phyloP scores from a whole-genome alignment of 2,329 filamentous ascomycete species.

The Colletotrichum australisinense region DNA sequence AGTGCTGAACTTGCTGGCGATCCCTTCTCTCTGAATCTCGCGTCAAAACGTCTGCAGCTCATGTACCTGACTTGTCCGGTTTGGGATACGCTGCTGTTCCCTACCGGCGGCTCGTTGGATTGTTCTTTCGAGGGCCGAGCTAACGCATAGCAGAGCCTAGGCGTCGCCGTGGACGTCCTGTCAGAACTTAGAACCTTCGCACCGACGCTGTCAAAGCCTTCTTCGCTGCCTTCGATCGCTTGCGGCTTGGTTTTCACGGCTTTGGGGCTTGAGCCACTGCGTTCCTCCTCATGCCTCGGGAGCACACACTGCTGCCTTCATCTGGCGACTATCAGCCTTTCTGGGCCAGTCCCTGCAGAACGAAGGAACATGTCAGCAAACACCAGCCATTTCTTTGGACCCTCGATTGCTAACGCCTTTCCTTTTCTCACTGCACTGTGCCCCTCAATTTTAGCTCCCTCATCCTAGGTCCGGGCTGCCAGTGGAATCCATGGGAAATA shows the following conservation, averaged over 20 bases:
- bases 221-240: slow-evolving; percentile 1
- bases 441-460: slow-evolving; percentile 28
- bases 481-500: slow-evolving; percentile 22
- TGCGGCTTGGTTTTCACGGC: not conserved
- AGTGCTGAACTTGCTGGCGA: not conserved
- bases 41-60: not conserved
- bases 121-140: slow-evolving; percentile 14
- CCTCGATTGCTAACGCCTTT: slow-evolving; percentile 1
- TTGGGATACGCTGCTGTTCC: slow-evolving; percentile 21
- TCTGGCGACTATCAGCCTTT: not conserved
- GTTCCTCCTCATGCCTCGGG: not conserved
- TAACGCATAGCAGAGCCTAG: slow-evolving; percentile 24
- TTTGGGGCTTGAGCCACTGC: slow-evolving; percentile 7
- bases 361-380: slow-evolving; percentile 6
- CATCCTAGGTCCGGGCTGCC: slow-evolving; percentile 11
- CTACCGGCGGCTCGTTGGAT: not conserved
- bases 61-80: slow-evolving; percentile 29
- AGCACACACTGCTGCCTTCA: not conserved
- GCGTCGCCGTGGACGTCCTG: slow-evolving; percentile 8
- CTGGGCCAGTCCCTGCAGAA: slow-evolving; percentile 10
- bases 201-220: slow-evolving; percentile 23
- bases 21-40: not conserved
- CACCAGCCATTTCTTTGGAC: not conserved
- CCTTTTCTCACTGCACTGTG: not conserved
- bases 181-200: slow-evolving; percentile 25